Percentiles rank a stretch among this genome's conserved stretches.
Conservation (phyloP, 2,329 filamentous ascomycete species). For the Pochonia chlamydosporia region DNA sequence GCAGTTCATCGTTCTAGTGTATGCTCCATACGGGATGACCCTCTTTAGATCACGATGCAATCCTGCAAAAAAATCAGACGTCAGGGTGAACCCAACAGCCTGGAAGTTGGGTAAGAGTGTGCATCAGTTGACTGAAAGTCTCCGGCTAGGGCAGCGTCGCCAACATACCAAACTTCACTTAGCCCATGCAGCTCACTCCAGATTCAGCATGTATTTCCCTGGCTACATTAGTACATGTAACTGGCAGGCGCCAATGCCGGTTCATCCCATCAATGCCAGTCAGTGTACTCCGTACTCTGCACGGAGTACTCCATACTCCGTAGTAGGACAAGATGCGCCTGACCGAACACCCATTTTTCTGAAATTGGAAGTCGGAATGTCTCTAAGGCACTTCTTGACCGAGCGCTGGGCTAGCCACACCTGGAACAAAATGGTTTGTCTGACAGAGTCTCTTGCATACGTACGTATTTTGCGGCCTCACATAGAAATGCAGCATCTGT, state of each 20-base stretch:
- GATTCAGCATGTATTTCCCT: not conserved
- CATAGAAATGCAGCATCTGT: not conserved
- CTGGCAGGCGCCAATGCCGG: not conserved
- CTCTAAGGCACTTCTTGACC: slow-evolving; percentile 4
- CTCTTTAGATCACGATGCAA: not conserved
- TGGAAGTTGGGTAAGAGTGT: not conserved
- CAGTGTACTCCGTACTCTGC: slow-evolving; percentile 1
- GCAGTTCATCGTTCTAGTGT: too few relatives aligned
- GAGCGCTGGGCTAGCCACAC: slow-evolving; percentile 3
- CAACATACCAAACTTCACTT: not conserved
- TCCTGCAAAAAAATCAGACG: not conserved
- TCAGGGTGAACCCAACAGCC: not conserved
- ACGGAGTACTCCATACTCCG: not conserved
- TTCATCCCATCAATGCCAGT: slow-evolving; percentile 2
- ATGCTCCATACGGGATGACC: not conserved
- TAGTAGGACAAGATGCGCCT: not conserved
- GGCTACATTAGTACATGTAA: not conserved
- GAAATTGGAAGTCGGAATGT: not conserved
- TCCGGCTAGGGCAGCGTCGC: not conserved
- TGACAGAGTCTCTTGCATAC: not conserved
- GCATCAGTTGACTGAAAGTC: not conserved
- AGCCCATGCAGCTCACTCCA: slow-evolving; percentile 1
- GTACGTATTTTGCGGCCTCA: too few relatives aligned
- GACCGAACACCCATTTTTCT: not conserved
- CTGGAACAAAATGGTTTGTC: slow-evolving; percentile 5